Percentiles rank a stretch among this genome's conserved stretches.
Evolutionary conservation across 192 early-diverging fungal species (phyloP).

Genomic region (Pilaira anomala): DNA sequence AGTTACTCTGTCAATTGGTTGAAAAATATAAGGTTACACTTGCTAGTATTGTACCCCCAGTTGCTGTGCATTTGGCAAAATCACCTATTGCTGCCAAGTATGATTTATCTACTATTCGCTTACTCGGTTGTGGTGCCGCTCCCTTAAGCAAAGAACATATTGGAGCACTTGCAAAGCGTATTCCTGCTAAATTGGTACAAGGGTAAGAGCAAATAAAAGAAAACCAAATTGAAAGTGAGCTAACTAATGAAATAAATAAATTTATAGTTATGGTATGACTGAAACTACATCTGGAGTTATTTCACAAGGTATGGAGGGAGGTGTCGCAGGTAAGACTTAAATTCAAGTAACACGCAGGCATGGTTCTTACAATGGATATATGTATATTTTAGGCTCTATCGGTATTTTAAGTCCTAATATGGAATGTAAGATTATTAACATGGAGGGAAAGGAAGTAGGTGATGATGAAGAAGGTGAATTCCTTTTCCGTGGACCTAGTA

Average conservation of each 20-base stretch:
- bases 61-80: constrained; percentile 70
- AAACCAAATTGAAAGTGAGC: background rate
- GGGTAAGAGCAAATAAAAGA: constrained; percentile 16
- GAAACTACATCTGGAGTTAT: constrained; percentile 42
- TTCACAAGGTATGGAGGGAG: constrained; percentile 4
- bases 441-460: constrained; percentile 50
- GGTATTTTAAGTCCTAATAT: constrained; percentile 43
- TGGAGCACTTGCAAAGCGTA: constrained; percentile 43
- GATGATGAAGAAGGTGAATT: constrained; percentile 45
- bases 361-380: background rate
- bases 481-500: constrained; percentile 43
- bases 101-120: constrained; percentile 62
- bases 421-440: constrained; percentile 47
- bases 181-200: constrained; percentile 44
- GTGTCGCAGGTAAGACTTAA: background rate
- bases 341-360: background rate
- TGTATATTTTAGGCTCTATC: constrained; percentile 36
- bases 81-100: constrained; percentile 70
- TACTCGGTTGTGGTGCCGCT: constrained; percentile 76
- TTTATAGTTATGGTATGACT: constrained; percentile 64
- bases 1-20: constrained; percentile 56
- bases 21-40: constrained; percentile 68
- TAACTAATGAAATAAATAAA: background rate
- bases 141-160: constrained; percentile 73
- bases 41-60: constrained; percentile 35